phyloP scores from a whole-genome alignment of 2,329 filamentous ascomycete genomes.

The Microascus cirrosus region DNA sequence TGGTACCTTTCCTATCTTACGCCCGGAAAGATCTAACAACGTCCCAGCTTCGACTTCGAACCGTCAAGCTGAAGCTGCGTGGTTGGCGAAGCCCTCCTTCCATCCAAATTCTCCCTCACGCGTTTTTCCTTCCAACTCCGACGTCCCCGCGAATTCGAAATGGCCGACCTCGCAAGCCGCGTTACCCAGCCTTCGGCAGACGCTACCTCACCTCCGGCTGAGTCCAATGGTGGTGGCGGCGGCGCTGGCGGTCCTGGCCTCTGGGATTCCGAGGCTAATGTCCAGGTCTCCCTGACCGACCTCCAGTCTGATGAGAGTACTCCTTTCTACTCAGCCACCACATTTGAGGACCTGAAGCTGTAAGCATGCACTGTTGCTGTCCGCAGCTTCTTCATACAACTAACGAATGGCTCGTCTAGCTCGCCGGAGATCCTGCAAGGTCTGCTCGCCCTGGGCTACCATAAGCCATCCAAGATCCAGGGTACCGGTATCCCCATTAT shows the following conservation, averaged over 20 bases:
- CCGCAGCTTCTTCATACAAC: background rate
- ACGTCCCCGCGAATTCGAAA: slow-evolving; percentile 13
- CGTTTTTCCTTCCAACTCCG: background rate
- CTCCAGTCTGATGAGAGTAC: slow-evolving; percentile 78
- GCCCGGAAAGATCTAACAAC: background rate
- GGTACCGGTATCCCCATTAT: slow-evolving; percentile 88
- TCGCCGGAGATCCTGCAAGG: slow-evolving; percentile 58
- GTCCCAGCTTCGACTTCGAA: too few relatives aligned
- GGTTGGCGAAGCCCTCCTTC: background rate
- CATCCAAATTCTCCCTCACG: background rate
- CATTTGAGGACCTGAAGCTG: slow-evolving; percentile 80
- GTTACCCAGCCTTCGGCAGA: slow-evolving; percentile 30
- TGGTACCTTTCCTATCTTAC: background rate
- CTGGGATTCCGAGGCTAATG: slow-evolving; percentile 69
- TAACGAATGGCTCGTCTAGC: slow-evolving; percentile 9
- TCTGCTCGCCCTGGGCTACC: slow-evolving; percentile 72
- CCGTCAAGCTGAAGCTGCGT: too few relatives aligned
- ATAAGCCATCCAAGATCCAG: slow-evolving; percentile 95
- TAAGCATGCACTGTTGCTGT: slow-evolving; percentile 31
- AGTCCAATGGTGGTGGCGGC: slow-evolving; percentile 16
- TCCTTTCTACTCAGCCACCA: slow-evolving; percentile 74
- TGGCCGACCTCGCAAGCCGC: slow-evolving; percentile 40
- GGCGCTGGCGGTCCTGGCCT: slow-evolving; percentile 38
- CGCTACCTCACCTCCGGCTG: background rate
- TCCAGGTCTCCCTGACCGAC: slow-evolving; percentile 86